These are phyloP conservation scores for Coemansia sp. DNA, from an alignment of 192 early-diverging fungal species.

Conservation along the genomic window DNA sequence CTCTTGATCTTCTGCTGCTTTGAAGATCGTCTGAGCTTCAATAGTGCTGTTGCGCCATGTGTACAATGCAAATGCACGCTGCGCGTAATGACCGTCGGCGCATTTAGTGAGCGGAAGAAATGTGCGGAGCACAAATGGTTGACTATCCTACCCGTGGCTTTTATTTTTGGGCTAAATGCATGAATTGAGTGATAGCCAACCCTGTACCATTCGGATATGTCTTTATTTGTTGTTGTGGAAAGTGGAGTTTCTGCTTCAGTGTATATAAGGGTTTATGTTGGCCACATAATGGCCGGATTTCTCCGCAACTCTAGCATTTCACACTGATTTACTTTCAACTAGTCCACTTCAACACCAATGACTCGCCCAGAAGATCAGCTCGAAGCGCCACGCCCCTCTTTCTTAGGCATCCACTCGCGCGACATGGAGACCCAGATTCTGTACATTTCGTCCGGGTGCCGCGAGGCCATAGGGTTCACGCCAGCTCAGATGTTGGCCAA, in stretches of 20 bases:
- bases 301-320: background rate
- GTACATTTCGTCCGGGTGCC: conserved; percentile 49
- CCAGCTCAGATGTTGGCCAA: conserved; percentile 29
- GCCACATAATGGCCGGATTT: background rate
- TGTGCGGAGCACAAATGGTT: background rate
- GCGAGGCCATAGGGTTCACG: conserved; percentile 35
- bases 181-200: background rate
- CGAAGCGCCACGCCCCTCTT: conserved; percentile 20
- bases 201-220: background rate
- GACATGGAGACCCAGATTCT: conserved; percentile 36
- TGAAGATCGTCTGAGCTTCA: conserved; percentile 2
- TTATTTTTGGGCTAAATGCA: background rate
- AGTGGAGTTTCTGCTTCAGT: background rate
- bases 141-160: background rate
- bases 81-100: background rate
- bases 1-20: too few species aligned
- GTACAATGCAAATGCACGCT: background rate
- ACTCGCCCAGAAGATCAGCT: conserved; percentile 3
- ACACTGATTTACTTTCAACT: background rate
- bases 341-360: background rate
- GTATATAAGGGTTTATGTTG: too few species aligned
- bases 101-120: background rate
- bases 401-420: conserved; percentile 42
- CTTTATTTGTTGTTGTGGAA: background rate
- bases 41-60: conserved; percentile 7